Evolutionary conservation across 768 basidiomycete species (phyloP).

Genomic region (Nevesoporus exiguus): DNA sequence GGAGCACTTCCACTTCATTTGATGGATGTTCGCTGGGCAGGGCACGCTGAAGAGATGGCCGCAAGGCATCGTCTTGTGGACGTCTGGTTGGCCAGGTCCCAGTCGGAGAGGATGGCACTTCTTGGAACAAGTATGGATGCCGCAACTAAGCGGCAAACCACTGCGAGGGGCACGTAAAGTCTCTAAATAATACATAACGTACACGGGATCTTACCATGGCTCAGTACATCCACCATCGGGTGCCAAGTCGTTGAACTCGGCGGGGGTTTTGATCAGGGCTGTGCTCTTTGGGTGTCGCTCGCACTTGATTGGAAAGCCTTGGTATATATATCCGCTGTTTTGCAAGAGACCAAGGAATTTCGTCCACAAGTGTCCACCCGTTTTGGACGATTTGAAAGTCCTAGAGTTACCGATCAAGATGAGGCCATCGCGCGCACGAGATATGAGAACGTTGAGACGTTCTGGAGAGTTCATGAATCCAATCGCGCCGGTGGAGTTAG

Average conservation of each 20-base stretch:
- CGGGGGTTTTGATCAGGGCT: slow-evolving; percentile 37
- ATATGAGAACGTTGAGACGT: slow-evolving; percentile 67
- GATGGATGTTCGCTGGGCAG: slow-evolving; percentile 46
- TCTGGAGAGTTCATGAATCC: slow-evolving; percentile 73
- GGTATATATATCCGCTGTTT: slow-evolving; percentile 44
- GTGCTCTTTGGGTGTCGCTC: slow-evolving; percentile 46
- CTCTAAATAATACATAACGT: background rate
- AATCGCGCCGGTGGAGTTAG: slow-evolving; percentile 53
- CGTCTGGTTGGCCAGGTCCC: slow-evolving; percentile 42
- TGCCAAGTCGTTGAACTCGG: slow-evolving; percentile 47
- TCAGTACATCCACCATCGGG: slow-evolving; percentile 64
- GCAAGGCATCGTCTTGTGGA: slow-evolving; percentile 40
- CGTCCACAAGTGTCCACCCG: slow-evolving; percentile 51
- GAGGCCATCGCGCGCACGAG: slow-evolving; percentile 60
- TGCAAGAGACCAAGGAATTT: slow-evolving; percentile 45
- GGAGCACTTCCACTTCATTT: slow-evolving; percentile 42
- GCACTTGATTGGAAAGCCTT: slow-evolving; percentile 59
- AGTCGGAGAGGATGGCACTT: slow-evolving; percentile 56
- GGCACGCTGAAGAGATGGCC: slow-evolving; percentile 30
- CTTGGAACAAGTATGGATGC: slow-evolving; percentile 51
- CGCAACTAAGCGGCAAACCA: slow-evolving; percentile 46
- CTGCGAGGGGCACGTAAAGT: slow-evolving; percentile 30
- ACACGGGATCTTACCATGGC: slow-evolving; percentile 46
- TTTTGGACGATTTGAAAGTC: slow-evolving; percentile 53
- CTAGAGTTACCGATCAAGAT: slow-evolving; percentile 63